Percentiles rank a stretch among this genome's conserved stretches.
phyloP scores from a whole-genome alignment of 179 eudicot genomes.

The Silene vulgaris region DNA sequence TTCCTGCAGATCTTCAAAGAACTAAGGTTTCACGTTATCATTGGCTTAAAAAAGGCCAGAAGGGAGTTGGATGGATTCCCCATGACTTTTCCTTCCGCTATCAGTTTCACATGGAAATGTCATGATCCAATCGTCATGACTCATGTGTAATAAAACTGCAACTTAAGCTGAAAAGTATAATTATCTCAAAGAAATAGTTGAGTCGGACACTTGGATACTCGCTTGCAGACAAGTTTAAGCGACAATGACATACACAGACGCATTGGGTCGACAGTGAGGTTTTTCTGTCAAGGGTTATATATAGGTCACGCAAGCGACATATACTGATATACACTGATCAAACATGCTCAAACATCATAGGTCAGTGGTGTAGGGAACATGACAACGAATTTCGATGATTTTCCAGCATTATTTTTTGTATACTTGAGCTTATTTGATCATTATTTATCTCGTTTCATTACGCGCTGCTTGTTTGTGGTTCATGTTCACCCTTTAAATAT shows the following conservation, averaged over 20 bases:
- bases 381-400: slow-evolving; percentile 10
- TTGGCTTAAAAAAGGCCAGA: slow-evolving; percentile 23
- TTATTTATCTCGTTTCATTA: slow-evolving; percentile 15
- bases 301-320: not conserved
- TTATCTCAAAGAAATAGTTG: not conserved
- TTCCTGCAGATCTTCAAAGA: slow-evolving; percentile 29
- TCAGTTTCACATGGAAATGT: slow-evolving; percentile 34
- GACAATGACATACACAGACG: not conserved
- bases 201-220: not conserved
- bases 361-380: slow-evolving; percentile 6
- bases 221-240: not conserved
- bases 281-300: not conserved
- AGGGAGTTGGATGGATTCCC: slow-evolving; percentile 49
- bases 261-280: slow-evolving; percentile 1
- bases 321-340: not conserved
- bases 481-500: slow-evolving; percentile 15
- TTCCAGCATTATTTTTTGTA: not conserved
- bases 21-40: slow-evolving; percentile 10
- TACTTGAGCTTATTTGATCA: slow-evolving; percentile 21
- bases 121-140: slow-evolving; percentile 1
- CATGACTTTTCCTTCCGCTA: slow-evolving; percentile 53
- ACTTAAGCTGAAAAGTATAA: too few relatives aligned
- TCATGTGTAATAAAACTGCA: too few relatives aligned
- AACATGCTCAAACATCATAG: not conserved
- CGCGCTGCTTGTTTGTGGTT: slow-evolving; percentile 20